Evolutionary conservation across 2,329 filamentous ascomycete species (phyloP), one percentile per base, ranked within the genome.

Genomic region (Cercospora sp.): DNA sequence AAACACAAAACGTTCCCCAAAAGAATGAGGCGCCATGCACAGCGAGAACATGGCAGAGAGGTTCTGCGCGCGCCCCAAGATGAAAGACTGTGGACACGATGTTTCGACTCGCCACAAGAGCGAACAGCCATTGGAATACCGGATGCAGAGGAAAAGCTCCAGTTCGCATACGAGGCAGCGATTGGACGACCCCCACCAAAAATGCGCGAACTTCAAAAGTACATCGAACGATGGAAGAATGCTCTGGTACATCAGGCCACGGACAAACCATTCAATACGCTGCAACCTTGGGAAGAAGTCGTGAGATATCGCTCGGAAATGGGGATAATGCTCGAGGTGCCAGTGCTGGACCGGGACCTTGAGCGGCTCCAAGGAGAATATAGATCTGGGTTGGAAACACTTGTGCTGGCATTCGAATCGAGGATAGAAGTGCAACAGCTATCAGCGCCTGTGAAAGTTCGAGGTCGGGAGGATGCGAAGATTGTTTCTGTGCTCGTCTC

Each of bases 241-340:
- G 63, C 34, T 13, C 63, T 49, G 10, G 63, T 71, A n/a, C 49
- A 63, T 26, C 68, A 65, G 10, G 58, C 65, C 18, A 32, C 43
- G 12, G 68, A 71, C 21, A 58, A 61, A 45, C 70, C 74, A 4
- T 74, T 71, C 65, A 34, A 51, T 10, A 65, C 60, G 7, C 37
- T 75, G 24, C 10, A 65, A 34, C 61, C 68, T 6, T 68, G 68
- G 51, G 65, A 73, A 13, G 51, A 64, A n/a, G 67, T 69, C n/a
- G 64, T 75, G 9, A 70, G 74, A 13, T 68, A 69, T 40, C 66
- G 69, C 7, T 69, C 72, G 8, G 45, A 62, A 16, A 40, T 32
- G 5, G 68, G 69, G 13, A n/a, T 74, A 9, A 70, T 74, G 66
- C 21, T 73, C 2, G 71, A 74, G 59, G 30, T 67, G 13, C 71